Evolutionary conservation across 129 eudicot genomes (phyloP), one percentile per base, ranked within the genome.

Genomic region (Helianthus annuus): DNA sequence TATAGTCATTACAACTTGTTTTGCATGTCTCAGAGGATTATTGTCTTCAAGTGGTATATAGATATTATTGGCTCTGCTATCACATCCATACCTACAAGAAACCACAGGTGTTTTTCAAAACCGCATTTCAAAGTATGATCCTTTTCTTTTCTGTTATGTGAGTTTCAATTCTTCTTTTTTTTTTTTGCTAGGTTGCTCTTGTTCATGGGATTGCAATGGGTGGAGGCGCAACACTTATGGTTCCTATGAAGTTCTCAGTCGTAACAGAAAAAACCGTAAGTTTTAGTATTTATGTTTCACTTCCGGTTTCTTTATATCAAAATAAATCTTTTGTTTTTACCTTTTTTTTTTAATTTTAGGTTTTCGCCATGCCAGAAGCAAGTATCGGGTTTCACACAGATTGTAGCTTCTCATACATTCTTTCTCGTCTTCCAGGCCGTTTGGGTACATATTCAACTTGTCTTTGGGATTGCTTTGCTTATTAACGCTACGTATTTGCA

Each of bases 211-310:
- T 95, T 73, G 78, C 89, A 62, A 95, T 95, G 99, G 99, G 99
- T 44, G 99, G 99, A 56, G 99, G 99, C 48, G 99, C 99, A 75
- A 83, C 97, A n/a, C 81, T 95, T 51, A 88, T 95, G 97, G 97
- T 88, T 68, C 99, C 97, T 1, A 71, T 88, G 94, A 91, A 83
- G 69, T 95, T 95, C 74, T 95, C 99, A 40, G 97, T 91, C 45
- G 99, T 95, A 74, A 86, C 99, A 4, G 97, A 91, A 29, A 95
- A 95, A 77, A 86, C 96, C 3, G 99, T 95, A 65, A 69, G 96
- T 80, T 10, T 62, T 49, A 62, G 13, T 9, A 34, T 63, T 32
- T 55, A 36, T 66, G 57, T 36, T 49, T 48, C 12, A 14, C 68
- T 1, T 32, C 45, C 12, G 14, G 62, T 12, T 34, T 69, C n/a